Base-by-base conservation (phyloP, 345 rosid genomes). In the Salix dunnii region DNA sequence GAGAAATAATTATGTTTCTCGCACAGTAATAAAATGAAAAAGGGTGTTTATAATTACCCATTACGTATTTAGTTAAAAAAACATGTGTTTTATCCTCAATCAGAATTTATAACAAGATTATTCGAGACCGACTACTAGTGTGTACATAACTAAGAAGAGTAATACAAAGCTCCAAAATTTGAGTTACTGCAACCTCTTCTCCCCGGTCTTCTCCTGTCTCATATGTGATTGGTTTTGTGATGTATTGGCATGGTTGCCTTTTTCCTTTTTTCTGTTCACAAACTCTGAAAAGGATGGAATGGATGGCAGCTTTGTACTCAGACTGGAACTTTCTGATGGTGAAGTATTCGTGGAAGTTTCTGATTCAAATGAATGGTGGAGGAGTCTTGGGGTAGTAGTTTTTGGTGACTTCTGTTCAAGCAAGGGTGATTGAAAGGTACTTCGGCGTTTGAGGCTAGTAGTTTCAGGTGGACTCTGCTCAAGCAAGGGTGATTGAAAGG, bases 211-310 rank as follows among this genome's bases (percentile, higher is more conserved):
- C 18, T 84, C 85, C 14, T 9, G 81, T 62, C 63, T 70, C 74
- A 77, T 75, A 2, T 76, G 81, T 27, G 85, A 78, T 55, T 81
- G 79, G n/a, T 78, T 85, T 61, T 68, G 69, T 33, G 82, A 73
- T 78, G 66, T n/a, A 85, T 75, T 74, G 42, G 74, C 36, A 55
- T 70, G 38, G 49, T 49, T 71, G n/a, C 71, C 80, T 66, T 65
- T 79, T 18, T 71, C 63, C 76, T 85, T 89, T 81, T 69, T 74
- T 67, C 81, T 78, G 84, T 90, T 91, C 23, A 86, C 89, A 80
- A 92, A 92, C 81, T 91, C 92, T 0, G 97, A 88, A 83, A 94
- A 91, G 28, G 98, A 90, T 6, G 90, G 97, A 80, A 92, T 87
- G 30, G 77, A 72, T 0, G 94, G 94, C 65, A 87, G 81, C 70